Conservation (phyloP, 164 flowering plant species). For the Nelumbo lutea region DNA sequence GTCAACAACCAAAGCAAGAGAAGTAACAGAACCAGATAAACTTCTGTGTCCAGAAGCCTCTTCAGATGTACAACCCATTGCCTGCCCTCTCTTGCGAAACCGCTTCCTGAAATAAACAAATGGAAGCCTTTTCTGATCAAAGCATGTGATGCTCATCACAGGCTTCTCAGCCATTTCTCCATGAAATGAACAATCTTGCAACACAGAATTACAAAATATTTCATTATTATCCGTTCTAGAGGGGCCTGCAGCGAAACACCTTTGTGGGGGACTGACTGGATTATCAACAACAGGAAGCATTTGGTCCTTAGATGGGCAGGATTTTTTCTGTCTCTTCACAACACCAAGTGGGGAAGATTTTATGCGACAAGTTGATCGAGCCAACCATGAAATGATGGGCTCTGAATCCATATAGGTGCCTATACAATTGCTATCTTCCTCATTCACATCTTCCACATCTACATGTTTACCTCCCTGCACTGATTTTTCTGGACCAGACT, state of each 20-base stretch:
- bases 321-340: conserved; percentile 40
- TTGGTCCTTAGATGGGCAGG: conserved; percentile 9
- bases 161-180: conserved; percentile 22
- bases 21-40: conserved; percentile 20
- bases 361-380: conserved; percentile 45
- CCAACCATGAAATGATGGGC: conserved; percentile 88
- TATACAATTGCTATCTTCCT: conserved; percentile 31
- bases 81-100: conserved; percentile 31
- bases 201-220: conserved; percentile 12
- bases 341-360: conserved; percentile 45
- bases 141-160: conserved; percentile 11
- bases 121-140: conserved; percentile 31
- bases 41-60: conserved; percentile 15
- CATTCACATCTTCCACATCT: conserved; percentile 15
- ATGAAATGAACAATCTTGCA: conserved; percentile 18
- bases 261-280: conserved; percentile 15
- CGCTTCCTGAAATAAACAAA: conserved; percentile 77
- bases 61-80: conserved; percentile 9
- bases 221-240: conserved; percentile 16
- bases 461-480: conserved; percentile 15
- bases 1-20: conserved; percentile 19
- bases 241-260: conserved; percentile 14
- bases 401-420: conserved; percentile 68
- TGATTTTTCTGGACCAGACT: conserved; percentile 23
- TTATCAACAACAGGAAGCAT: conserved; percentile 17